These are phyloP conservation scores for Rutidosis leptorrhynchoides DNA, from an alignment of 129 eudicot species.

Conservation along the genomic window DNA sequence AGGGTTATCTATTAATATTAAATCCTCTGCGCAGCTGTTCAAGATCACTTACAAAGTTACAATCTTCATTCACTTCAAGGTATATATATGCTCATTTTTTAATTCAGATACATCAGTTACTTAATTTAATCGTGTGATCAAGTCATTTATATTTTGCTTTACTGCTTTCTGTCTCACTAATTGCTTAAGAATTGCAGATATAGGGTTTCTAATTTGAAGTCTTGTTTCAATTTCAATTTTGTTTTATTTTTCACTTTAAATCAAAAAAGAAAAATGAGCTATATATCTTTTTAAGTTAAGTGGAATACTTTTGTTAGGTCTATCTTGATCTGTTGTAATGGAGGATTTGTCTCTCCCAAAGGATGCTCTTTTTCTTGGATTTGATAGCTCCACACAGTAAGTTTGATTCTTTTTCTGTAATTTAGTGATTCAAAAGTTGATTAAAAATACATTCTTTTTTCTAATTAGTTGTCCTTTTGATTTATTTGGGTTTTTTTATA, in stretches of 20 bases:
- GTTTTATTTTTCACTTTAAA: not conserved
- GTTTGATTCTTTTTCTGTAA: constrained; percentile 13
- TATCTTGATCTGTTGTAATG: constrained; percentile 36
- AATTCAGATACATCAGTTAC: no score
- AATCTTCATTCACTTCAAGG: no score
- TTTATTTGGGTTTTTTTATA: not conserved
- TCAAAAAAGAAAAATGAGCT: no score
- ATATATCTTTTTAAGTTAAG: no score
- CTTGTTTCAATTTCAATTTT: not conserved
- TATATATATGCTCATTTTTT: no score
- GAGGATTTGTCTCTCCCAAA: constrained; percentile 55
- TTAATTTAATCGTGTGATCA: no score
- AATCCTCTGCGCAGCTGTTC: no score
- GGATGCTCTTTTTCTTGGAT: constrained; percentile 73
- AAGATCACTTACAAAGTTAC: no score
- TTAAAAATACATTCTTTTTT: not conserved
- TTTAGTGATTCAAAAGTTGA: constrained; percentile 1
- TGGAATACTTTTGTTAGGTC: constrained; percentile 3
- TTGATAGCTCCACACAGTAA: constrained; percentile 89
- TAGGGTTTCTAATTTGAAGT: constrained; percentile 18
- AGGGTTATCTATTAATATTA: no score
- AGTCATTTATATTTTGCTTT: no score
- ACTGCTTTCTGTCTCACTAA: not conserved
- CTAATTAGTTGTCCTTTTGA: constrained; percentile 1
- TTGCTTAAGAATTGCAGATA: not conserved